These are phyloP conservation scores for Tolypocladium nubicola DNA, from an alignment of 2,329 filamentous ascomycete species.

Conservation along the genomic window DNA sequence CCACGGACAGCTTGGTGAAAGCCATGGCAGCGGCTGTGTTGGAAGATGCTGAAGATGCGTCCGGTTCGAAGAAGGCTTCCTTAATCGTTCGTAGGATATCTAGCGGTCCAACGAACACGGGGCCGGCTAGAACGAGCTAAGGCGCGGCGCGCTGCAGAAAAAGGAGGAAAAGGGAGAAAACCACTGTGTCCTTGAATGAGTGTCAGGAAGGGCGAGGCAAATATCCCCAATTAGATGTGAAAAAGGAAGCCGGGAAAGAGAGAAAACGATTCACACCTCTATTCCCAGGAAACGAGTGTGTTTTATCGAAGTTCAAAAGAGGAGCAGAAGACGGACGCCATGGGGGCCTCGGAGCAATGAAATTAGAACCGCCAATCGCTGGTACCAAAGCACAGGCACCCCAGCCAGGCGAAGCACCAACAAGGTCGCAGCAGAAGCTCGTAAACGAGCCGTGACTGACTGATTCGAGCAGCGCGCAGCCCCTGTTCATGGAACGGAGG, in stretches of 20 bases:
- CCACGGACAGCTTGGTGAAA: conserved; percentile 17
- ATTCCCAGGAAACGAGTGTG: background rate
- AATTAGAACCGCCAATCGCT: background rate
- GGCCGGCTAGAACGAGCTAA: background rate
- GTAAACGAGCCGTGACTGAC: background rate
- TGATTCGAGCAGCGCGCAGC: background rate
- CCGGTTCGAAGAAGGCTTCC: background rate
- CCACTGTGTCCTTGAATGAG: conserved; percentile 1
- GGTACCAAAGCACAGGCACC: background rate
- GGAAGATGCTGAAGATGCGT: background rate
- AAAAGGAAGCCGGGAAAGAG: background rate
- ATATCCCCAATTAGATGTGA: background rate
- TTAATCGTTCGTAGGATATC: background rate
- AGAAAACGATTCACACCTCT: background rate
- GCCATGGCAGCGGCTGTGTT: conserved; percentile 17
- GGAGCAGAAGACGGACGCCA: background rate
- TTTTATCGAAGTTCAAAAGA: background rate
- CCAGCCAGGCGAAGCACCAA: background rate
- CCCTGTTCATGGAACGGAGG: background rate
- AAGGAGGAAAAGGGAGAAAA: background rate
- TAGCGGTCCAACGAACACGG: background rate
- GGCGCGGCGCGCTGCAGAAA: background rate
- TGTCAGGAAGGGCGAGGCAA: conserved; percentile 4
- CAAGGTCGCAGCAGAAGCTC: background rate
- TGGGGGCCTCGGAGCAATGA: background rate